These are phyloP conservation scores for Rhizomucor pusillus DNA, from an alignment of 371 early-diverging fungal species.

Conservation along the genomic window DNA sequence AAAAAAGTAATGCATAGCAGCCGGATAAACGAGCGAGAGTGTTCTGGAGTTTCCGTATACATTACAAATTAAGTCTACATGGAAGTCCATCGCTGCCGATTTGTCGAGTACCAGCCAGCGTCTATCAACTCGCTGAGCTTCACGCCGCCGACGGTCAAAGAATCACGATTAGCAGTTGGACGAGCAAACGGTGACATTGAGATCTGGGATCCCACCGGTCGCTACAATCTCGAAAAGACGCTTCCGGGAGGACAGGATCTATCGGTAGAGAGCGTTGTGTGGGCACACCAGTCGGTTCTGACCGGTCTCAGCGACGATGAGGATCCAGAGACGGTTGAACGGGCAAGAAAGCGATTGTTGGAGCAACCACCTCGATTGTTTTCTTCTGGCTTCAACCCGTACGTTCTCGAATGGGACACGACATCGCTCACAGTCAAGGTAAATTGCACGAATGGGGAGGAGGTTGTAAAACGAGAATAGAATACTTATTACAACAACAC, in stretches of 20 bases:
- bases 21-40: too few relatives aligned
- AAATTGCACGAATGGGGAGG: constrained; percentile 3
- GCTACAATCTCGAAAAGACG: constrained; percentile 71
- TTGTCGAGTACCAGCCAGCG: constrained; percentile 84
- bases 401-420: constrained; percentile 88
- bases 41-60: too few relatives aligned
- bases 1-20: too few relatives aligned
- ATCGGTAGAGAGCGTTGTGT: constrained; percentile 79
- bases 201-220: constrained; percentile 76
- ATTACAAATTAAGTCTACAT: constrained; percentile 18
- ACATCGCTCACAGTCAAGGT: constrained; percentile 68
- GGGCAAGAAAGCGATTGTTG: constrained; percentile 44
- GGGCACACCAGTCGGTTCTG: constrained; percentile 75
- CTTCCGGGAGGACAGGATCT: constrained; percentile 79
- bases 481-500: background rate
- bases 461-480: background rate
- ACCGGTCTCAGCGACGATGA: constrained; percentile 64
- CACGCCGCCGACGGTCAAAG: constrained; percentile 57
- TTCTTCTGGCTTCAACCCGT: constrained; percentile 82
- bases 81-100: constrained; percentile 90
- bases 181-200: constrained; percentile 93
- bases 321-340: constrained; percentile 45
- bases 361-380: constrained; percentile 78
- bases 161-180: constrained; percentile 74
- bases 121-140: constrained; percentile 82